Evolutionary conservation across 2,329 filamentous ascomycete species (phyloP), one percentile per base, ranked within the genome.

Genomic region (Fusarium nanum): DNA sequence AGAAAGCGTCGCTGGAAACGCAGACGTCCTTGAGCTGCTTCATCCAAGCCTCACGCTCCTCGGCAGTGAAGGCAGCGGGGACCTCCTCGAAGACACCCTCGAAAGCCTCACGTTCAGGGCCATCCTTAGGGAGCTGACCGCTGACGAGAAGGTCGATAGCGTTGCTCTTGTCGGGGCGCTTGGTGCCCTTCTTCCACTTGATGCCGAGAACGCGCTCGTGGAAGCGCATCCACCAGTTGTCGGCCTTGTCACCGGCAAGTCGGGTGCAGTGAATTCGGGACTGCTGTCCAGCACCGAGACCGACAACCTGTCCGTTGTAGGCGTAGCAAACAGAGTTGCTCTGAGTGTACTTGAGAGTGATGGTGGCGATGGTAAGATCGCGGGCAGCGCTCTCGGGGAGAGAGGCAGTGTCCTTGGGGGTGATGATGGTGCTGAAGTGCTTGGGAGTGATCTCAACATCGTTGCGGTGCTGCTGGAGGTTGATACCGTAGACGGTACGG

Each of bases 211-310:
- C 93, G 56, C 93, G 91, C 74, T 93, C 91, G 85, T 98, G 93
- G 89, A 98, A 98, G 77, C 96, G 92, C 87, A 99, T 92, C 96
- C 95, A 99, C 95, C 95, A 98, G 87, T 97, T 98, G 83, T 99
- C 96, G 50, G 94, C 93, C 87, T 99, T 99, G 86, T 98, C 95
- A 65, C 96, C 96, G 13, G 96, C 96, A 54, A 99, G 89, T 72
- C 96, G 92, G 44, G 96, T 99, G 89, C 96, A 99, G 87, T 99
- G 96, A 75, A 99, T 99, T 74, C 96, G 92, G 67, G 93, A 97
- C 84, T 99, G 96, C 83, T 99, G 96, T 65, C 96, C 96, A 58
- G 96, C 96, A 72, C 96, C 96, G 59, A 99, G 90, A 72, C 96
- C 96, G 75, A 99, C 88, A 76, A 98, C 88, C 83, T 98, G 96